Base-by-base conservation (phyloP, 805 yeast genomes). In the Saturnispora galanensis region DNA sequence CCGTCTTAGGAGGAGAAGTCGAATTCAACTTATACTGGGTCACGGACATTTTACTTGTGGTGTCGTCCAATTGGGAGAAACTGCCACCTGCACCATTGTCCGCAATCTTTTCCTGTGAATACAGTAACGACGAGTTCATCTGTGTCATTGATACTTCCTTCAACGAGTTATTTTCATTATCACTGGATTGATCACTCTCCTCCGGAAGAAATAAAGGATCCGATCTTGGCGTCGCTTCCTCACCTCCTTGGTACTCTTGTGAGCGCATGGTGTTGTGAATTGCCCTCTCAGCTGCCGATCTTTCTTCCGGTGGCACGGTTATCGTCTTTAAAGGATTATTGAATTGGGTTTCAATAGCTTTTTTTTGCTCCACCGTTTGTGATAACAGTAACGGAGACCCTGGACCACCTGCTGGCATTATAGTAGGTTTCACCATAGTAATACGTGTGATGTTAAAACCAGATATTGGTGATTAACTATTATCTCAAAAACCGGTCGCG, bases 171-270 rank as follows among this genome's bases (percentile, higher is more conserved):
- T n/a, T 16, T 21, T 11, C n/a, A n/a, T 34, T 10, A n/a, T 35
- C 29, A 15, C 12, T 17, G 21, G 13, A 11, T 12, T 32, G 18
- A 7, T 35, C 39, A 3, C n/a, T 10, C 2, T 16, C 31, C 9
- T 28, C 44, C 12, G 38, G 35, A 10, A 41, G 11, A 35, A 41
- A 41, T n/a, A 41, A 36, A 3, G 44, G 44, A 30, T 34, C 44
- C 13, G n/a, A 13, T n/a, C 32, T n/a, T 1, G 21, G 10, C 13
- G 17, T 35, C 21, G 15, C 21, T 12, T 15, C 26, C 2, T 21
- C 26, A 21, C 26, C 26, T 21, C 8, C 7, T 2, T 21, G 8
- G 26, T 21, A 6, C 26, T 4, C 26, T 21, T 21, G 26, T 21
- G 26, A 21, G 2, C 26, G 5, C 26, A 21, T 21, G 4, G 26